These are phyloP conservation scores for Crithidia sp. DNA, from an alignment of 208 protist species.

Conservation along the genomic window DNA sequence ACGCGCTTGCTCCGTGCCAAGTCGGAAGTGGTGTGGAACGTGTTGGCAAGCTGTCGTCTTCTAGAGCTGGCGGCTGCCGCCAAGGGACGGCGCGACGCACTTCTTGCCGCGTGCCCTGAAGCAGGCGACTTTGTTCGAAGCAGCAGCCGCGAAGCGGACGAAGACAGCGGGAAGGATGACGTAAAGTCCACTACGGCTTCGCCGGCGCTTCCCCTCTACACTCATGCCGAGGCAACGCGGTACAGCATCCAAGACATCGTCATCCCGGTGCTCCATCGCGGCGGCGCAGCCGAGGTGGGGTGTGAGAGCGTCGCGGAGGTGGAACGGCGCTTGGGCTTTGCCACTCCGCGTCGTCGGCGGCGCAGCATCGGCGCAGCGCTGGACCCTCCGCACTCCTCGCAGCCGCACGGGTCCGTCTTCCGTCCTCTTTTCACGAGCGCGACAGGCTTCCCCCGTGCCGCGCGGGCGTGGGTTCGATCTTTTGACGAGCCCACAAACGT, in stretches of 20 bases:
- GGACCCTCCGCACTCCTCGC: neutral
- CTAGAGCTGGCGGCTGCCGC: conserved; percentile 28
- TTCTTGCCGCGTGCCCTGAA: conserved; percentile 36
- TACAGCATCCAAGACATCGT: conserved; percentile 30
- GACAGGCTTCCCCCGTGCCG: conserved; percentile 35
- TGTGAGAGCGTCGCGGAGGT: conserved; percentile 23
- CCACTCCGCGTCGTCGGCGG: neutral
- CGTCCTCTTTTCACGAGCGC: conserved; percentile 37
- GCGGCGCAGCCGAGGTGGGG: conserved; percentile 1
- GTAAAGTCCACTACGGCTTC: neutral
- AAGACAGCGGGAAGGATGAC: neutral
- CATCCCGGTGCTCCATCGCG: conserved; percentile 14
- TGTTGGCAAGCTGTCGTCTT: conserved; percentile 74
- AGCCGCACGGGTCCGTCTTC: conserved; percentile 18
- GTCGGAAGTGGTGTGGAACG: conserved; percentile 70
- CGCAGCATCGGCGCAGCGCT: neutral
- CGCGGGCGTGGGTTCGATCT: conserved; percentile 58
- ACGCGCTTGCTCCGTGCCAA: conserved; percentile 38
- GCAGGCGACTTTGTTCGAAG: conserved; percentile 66
- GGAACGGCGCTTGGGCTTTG: conserved; percentile 21
- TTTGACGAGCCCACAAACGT: conserved; percentile 47
- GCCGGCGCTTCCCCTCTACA: conserved; percentile 12
- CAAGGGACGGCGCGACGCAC: conserved; percentile 18
- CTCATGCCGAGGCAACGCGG: conserved; percentile 15
- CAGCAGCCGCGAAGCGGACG: neutral